These are phyloP conservation scores for Phytophthora cactorum DNA, from an alignment of 352 stramenopile species.

Conservation along the genomic window DNA sequence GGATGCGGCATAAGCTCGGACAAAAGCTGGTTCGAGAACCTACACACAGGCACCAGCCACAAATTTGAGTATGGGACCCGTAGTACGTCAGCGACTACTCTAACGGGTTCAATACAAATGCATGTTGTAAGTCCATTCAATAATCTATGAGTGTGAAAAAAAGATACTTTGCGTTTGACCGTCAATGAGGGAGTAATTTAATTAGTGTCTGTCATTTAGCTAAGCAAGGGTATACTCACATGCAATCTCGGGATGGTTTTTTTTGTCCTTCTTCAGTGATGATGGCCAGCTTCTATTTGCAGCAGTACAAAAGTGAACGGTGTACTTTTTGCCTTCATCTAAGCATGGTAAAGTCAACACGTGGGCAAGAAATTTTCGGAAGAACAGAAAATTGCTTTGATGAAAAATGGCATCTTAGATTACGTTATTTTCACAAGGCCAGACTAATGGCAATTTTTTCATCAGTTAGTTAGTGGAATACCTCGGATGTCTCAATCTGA, in stretches of 20 bases:
- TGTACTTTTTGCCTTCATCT: neutral
- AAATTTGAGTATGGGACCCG: too few relatives aligned
- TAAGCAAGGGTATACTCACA: neutral
- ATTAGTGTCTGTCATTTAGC: neutral
- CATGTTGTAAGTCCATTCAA: too few relatives aligned
- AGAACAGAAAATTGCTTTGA: neutral
- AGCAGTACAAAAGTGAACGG: neutral
- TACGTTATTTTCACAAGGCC: neutral
- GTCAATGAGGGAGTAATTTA: neutral
- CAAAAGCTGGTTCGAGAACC: too few relatives aligned
- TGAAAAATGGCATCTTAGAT: neutral
- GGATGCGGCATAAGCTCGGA: too few relatives aligned
- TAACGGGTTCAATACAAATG: too few relatives aligned
- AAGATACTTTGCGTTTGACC: neutral
- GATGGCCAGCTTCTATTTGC: neutral
- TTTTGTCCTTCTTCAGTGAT: neutral
- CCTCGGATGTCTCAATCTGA: neutral
- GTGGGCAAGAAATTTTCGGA: neutral
- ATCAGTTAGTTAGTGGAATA: neutral
- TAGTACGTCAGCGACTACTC: too few relatives aligned
- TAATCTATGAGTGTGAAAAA: too few relatives aligned
- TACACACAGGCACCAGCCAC: too few relatives aligned
- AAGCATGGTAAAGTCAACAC: neutral
- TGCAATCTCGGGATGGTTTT: neutral
- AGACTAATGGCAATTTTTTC: neutral